Conservation (phyloP, 2,329 filamentous ascomycete genomes). For the Zymoseptoria tritici region DNA sequence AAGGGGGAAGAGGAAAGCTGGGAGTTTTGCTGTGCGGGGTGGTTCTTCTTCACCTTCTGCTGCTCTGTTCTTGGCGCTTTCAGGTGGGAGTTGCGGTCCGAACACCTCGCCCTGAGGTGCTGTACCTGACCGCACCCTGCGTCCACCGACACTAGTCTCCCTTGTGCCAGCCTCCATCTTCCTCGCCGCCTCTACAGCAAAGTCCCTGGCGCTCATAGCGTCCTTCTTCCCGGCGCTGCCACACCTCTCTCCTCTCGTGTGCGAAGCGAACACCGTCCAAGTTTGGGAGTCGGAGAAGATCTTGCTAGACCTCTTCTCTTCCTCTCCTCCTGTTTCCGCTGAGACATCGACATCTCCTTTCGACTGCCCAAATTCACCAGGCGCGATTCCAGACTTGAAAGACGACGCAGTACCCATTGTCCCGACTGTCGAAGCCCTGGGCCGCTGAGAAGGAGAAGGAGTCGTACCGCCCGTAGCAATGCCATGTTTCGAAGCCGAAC, state of each 20-base stretch:
- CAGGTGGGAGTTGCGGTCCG: neutral
- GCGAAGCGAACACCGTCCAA: neutral
- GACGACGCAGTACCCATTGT: slow-evolving; percentile 25
- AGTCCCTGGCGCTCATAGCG: neutral
- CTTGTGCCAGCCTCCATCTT: neutral
- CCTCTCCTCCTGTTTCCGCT: too few species aligned
- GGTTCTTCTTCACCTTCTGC: neutral
- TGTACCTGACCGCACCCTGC: neutral
- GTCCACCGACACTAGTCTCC: neutral
- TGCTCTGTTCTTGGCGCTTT: neutral
- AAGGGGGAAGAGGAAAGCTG: slow-evolving; percentile 1
- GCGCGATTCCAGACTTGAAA: too few species aligned
- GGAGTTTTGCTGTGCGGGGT: neutral
- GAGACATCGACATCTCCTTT: too few species aligned
- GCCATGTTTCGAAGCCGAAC: slow-evolving; percentile 23
- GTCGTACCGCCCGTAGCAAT: neutral
- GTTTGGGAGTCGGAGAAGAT: neutral
- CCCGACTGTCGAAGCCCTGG: slow-evolving; percentile 33
- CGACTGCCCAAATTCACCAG: too few species aligned
- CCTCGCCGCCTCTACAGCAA: neutral
- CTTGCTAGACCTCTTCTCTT: slow-evolving; percentile 3
- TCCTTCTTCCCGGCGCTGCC: neutral
- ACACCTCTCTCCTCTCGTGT: neutral
- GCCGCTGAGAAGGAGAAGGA: slow-evolving; percentile 39
- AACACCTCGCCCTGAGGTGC: neutral